Evolutionary conservation across 345 rosid species (phyloP).

Genomic region (Barbarea vulgaris): DNA sequence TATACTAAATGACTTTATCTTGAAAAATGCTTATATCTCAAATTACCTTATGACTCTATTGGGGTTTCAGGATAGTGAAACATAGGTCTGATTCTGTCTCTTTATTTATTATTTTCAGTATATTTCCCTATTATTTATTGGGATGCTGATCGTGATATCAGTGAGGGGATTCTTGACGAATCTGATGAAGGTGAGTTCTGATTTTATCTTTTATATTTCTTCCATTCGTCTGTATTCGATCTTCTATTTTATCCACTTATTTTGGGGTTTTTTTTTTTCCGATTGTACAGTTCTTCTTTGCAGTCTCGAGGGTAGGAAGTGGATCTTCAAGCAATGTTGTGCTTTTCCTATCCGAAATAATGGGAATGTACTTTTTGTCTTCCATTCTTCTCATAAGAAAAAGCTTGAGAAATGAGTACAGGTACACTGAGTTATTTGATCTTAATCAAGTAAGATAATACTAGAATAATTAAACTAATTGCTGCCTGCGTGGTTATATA

Average conservation of each 20-base stretch:
- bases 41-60: neutral
- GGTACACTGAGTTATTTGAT: conserved; percentile 44
- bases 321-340: conserved; percentile 99
- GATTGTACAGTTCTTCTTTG: conserved; percentile 88
- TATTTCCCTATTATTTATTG: conserved; percentile 89
- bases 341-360: conserved; percentile 90
- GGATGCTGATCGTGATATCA: conserved; percentile 88
- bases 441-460: neutral
- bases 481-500: neutral
- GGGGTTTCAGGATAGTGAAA: conserved; percentile 2
- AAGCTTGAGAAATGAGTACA: conserved; percentile 93
- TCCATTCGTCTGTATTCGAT: neutral
- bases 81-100: conserved; percentile 14
- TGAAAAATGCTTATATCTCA: neutral
- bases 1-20: neutral
- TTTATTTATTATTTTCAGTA: conserved; percentile 60
- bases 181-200: conserved; percentile 81
- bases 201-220: conserved; percentile 1
- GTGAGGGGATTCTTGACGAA: conserved; percentile 95
- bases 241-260: neutral
- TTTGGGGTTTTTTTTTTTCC: neutral
- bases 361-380: conserved; percentile 98
- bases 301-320: conserved; percentile 97
- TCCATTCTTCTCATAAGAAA: conserved; percentile 95
- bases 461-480: neutral